Percentiles rank a stretch among this genome's conserved stretches.
Conservation (phyloP, 129 eudicot species). For the Chrysanthemum lavandulifolium region DNA sequence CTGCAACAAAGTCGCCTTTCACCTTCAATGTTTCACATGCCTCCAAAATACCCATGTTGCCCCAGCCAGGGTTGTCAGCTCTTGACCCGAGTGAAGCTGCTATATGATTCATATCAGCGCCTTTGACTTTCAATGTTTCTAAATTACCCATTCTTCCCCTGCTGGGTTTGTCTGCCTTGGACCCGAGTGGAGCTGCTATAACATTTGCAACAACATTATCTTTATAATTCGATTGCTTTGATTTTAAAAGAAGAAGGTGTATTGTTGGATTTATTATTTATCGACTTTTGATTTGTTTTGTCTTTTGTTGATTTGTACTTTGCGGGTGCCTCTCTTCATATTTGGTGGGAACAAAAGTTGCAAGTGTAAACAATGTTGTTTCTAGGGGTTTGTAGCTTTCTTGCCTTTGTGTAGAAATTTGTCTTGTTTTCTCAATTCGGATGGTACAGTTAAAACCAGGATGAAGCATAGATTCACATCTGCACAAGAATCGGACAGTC, state of each 20-base stretch:
- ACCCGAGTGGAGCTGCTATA: background rate
- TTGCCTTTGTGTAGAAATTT: slow-evolving; percentile 41
- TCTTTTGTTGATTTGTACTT: slow-evolving; percentile 47
- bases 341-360: slow-evolving; percentile 75
- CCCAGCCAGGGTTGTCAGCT: background rate
- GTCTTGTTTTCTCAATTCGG: slow-evolving; percentile 60
- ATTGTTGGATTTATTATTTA: background rate
- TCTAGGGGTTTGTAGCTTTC: slow-evolving; percentile 33
- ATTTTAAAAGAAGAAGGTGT: slow-evolving; percentile 4
- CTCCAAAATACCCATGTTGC: background rate
- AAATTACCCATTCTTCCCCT: background rate
- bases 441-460: slow-evolving; percentile 78
- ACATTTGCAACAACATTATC: background rate
- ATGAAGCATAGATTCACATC: slow-evolving; percentile 87
- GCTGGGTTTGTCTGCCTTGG: background rate
- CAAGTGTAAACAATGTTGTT: slow-evolving; percentile 78
- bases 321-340: slow-evolving; percentile 68
- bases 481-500: slow-evolving; percentile 27
- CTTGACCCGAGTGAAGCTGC: slow-evolving; percentile 4
- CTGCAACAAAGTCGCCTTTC: background rate
- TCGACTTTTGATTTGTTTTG: slow-evolving; percentile 27
- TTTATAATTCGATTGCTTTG: background rate
- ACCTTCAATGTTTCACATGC: background rate
- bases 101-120: background rate
- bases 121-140: background rate